Percentiles rank a stretch among this genome's conserved stretches.
Evolutionary conservation across 108 stramenopile genomes (phyloP).

Genomic region (Cyclotella atomus): DNA sequence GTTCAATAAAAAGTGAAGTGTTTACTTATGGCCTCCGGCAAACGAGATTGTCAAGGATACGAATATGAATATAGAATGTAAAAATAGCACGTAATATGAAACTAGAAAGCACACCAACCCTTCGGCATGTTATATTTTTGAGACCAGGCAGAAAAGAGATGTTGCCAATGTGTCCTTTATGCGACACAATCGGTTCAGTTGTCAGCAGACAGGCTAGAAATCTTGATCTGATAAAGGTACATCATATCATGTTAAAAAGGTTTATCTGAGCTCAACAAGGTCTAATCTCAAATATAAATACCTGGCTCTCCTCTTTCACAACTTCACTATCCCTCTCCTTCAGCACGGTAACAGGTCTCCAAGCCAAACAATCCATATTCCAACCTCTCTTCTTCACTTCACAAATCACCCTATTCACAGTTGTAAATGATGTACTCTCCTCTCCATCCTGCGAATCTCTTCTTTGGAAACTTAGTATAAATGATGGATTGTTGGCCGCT

Average conservation of each 20-base stretch:
- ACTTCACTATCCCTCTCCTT: background rate
- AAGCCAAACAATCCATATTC: conserved; percentile 68
- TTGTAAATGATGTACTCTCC: conserved; percentile 56
- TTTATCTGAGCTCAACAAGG: no score
- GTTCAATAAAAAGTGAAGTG: no score
- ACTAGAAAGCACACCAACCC: no score
- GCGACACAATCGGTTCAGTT: no score
- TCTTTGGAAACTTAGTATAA: conserved; percentile 74
- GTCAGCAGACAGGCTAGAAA: no score
- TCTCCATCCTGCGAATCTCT: conserved; percentile 52
- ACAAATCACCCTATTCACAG: conserved; percentile 51
- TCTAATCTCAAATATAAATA: conserved; percentile 8
- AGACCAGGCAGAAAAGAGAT: no score
- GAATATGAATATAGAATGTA: background rate
- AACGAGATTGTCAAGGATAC: no score
- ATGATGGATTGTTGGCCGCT: conserved; percentile 25
- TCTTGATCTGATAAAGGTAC: no score
- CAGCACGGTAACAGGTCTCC: conserved; percentile 29
- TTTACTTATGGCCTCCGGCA: no score
- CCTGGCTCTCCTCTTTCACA: conserved; percentile 5
- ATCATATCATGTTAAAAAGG: no score
- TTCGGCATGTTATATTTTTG: no score
- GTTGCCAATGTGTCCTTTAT: no score
- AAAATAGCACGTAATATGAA: background rate
- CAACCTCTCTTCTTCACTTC: conserved; percentile 55